Evolutionary conservation across 495 filamentous ascomycete genomes (phyloP).

Genomic region (Daldinia concentrica): DNA sequence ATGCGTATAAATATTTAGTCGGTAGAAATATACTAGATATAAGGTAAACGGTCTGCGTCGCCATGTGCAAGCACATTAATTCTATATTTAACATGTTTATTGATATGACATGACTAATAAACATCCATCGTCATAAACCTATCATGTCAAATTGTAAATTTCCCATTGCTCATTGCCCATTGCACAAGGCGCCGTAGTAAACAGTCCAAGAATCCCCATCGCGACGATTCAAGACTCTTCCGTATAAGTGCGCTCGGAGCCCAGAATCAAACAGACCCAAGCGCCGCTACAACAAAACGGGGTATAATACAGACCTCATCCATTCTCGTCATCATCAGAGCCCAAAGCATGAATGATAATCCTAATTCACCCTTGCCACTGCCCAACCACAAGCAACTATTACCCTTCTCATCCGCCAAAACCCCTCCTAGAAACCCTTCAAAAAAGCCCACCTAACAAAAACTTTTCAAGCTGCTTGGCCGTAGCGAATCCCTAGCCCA

Average conservation of each 20-base stretch:
- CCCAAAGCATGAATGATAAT: slow-evolving; percentile 4
- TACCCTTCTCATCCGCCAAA: neutral
- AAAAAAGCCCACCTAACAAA: neutral
- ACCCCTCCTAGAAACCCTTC: neutral
- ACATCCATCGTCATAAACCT: neutral
- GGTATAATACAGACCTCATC: slow-evolving; percentile 25
- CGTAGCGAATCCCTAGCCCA: slow-evolving; percentile 71
- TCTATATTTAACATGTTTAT: neutral
- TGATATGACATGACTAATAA: neutral
- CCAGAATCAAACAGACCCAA: slow-evolving; percentile 16
- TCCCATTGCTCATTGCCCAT: neutral
- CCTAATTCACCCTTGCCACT: neutral
- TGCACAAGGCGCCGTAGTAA: neutral
- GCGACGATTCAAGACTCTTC: neutral
- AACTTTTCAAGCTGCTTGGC: slow-evolving; percentile 37
- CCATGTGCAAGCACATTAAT: neutral
- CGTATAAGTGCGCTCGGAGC: slow-evolving; percentile 6
- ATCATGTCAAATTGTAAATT: slow-evolving; percentile 3
- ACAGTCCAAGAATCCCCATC: neutral
- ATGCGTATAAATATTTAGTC: neutral
- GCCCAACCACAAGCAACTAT: neutral
- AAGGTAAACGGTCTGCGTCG: neutral
- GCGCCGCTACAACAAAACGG: slow-evolving; percentile 13
- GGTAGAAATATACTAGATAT: no score
- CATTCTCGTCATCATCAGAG: slow-evolving; percentile 8